Evolutionary conservation across 345 rosid genomes (phyloP), one percentile per base, ranked within the genome.

Genomic region (Eucalyptus cloeziana): DNA sequence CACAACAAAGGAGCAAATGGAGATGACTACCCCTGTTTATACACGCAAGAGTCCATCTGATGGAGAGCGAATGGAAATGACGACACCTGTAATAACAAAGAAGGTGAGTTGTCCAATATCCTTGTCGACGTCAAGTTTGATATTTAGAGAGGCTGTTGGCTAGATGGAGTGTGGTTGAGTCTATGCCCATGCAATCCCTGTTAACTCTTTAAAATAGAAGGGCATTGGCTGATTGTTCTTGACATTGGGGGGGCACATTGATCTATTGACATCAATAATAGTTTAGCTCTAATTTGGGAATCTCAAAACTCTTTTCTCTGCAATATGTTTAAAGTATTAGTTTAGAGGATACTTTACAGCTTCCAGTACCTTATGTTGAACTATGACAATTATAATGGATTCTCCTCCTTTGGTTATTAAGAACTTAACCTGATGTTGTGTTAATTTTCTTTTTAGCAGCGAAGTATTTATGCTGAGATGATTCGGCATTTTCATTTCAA

Each of bases 61-160:
- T 91, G 99, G 99, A 52, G 93, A 96, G 89, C 95, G 90, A 89
- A 97, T 96, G 99, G 97, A 96, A 86, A 96, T 97, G 99, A 96
- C 99, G 15, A 94, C 97, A 85, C 98, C 99, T 30, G 99, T 97
- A 43, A 94, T 96, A 87, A 94, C 97, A 50, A 97, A 89, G 90
- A 94, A 92, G 99, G 99, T 95, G 88, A 90, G 64, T 60, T 50
- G 52, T 19, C 58, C 51, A 10, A 40, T 51, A 4, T 54, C 33
- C 21, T 47, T 37, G 52, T 64, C 0, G 60, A 58, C 5, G 2
- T 49, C 60, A 30, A 80, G 24, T 85, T 22, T 85, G 44, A 8
- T 22, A 19, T 25, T 47, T 44, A 14, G 24, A 52, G 58, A 5
- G 2, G 45, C 45, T 37, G 45, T 24, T 37, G 81, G 81, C 24